Evolutionary conservation across 768 basidiomycete genomes (phyloP), one percentile per base, ranked within the genome.

Genomic region (Chiua virens): DNA sequence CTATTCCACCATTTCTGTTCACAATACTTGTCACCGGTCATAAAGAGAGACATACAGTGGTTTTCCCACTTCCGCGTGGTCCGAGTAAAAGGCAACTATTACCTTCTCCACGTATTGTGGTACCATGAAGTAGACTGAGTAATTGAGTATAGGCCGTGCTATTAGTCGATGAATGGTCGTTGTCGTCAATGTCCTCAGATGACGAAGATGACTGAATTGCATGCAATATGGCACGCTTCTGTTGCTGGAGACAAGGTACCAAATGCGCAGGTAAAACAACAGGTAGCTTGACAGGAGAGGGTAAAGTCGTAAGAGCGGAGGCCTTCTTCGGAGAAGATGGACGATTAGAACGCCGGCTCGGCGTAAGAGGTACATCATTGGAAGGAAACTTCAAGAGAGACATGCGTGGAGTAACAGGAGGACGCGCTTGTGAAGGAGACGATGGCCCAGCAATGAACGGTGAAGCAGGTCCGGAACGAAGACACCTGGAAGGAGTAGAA

Each of bases 1-100:
- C 89, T 91, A 52, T 32, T 41, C 7, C 28, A 43, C 7, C 9
- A 28, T 18, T 30, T 34, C 37, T 49, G 41, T 37, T 34, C 56
- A 51, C 54, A 44, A 35, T 23, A 42, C 42, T 22, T 45, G 25
- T 8, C 15, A 4, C 36, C 49, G 15, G 21, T 38, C 15, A 43
- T 42, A 30, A 27, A 25, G 41, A 37, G 52, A 45, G 42, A 52
- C 50, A 60, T 66, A 92, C 91, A 52, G 75, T 75, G 1, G 89
- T 86, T 71, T 98, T 97, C 18, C 94, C 95, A 54, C 86, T 88
- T 15, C 92, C 91, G 53, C 85, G 77, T 2, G 92, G 86, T 18
- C 95, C 95, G 39, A 93, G 75, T 4, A 98, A 64, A 48, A 97
- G 76, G 62, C 94, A 97, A 51, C 93, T 96, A 55, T 98, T 98